Conservation (phyloP, 2,329 filamentous ascomycete genomes). For the Lachnum nothofagi region DNA sequence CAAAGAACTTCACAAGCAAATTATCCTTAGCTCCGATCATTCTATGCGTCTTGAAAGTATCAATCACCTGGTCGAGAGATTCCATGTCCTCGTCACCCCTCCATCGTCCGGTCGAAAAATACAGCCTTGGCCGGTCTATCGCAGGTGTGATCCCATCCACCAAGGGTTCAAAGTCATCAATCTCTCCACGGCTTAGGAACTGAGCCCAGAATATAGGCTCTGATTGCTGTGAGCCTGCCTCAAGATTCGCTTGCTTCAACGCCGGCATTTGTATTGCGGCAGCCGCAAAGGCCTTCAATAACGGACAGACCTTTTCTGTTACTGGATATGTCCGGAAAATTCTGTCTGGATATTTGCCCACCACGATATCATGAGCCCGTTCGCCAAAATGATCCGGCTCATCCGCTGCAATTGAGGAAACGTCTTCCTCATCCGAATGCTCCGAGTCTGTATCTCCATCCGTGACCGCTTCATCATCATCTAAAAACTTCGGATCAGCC, state of each 20-base stretch:
- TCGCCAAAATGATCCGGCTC: neutral
- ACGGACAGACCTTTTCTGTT: neutral
- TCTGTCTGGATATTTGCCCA: neutral
- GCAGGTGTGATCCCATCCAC: neutral
- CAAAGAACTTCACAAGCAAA: too few species aligned
- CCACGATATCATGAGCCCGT: neutral
- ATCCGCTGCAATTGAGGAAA: neutral
- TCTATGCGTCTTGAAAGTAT: too few species aligned
- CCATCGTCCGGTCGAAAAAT: neutral
- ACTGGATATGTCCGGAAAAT: conserved; percentile 5
- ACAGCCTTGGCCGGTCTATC: neutral
- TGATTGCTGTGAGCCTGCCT: too few species aligned
- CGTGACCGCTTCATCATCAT: conserved; percentile 1
- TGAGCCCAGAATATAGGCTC: too few species aligned
- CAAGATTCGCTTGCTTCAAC: neutral
- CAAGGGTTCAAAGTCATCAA: neutral
- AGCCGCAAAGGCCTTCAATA: conserved; percentile 3
- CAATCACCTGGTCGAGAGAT: too few species aligned
- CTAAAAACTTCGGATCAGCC: neutral
- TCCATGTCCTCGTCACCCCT: neutral
- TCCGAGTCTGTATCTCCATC: conserved; percentile 2
- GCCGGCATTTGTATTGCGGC: conserved; percentile 4
- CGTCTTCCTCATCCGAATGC: neutral
- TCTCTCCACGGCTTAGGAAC: neutral
- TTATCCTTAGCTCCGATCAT: too few species aligned